A percentile compares a stretch with the other conserved stretches of the same genome.
These are phyloP conservation scores for Monosporascus sp. DNA, from an alignment of 2,329 filamentous ascomycete genomes.

Conservation along the genomic window DNA sequence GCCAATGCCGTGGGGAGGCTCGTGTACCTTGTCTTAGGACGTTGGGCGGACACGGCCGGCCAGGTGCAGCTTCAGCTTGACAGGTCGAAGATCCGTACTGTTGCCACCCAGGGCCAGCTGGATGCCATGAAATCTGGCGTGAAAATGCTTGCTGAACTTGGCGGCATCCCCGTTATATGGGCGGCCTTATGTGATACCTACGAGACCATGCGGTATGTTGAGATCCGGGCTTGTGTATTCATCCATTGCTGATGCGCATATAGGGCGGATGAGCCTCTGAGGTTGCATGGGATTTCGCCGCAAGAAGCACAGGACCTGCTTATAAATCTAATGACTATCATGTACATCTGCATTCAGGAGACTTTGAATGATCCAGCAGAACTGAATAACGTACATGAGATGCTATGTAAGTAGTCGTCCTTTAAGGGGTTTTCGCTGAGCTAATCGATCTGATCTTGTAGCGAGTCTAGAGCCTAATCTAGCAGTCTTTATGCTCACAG, in stretches of 20 bases:
- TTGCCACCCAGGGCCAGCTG: conserved; percentile 52
- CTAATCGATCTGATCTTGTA: conserved; percentile 23
- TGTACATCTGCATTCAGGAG: conserved; percentile 56
- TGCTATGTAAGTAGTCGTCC: conserved; percentile 41
- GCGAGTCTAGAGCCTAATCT: conserved; percentile 60
- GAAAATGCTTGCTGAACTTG: conserved; percentile 43
- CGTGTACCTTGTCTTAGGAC: conserved; percentile 59
- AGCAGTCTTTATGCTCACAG: conserved; percentile 65
- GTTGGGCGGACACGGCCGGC: conserved; percentile 65
- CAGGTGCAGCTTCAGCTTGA: conserved; percentile 12
- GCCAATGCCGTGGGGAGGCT: conserved; percentile 51
- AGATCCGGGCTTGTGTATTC: conserved; percentile 7
- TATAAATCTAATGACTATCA: conserved; percentile 57
- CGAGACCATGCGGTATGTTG: conserved; percentile 46
- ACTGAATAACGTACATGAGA: conserved; percentile 39
- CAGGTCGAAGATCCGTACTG: conserved; percentile 38
- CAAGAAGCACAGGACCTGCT: conserved; percentile 54
- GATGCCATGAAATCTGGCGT: conserved; percentile 53
- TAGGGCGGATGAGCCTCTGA: conserved; percentile 43
- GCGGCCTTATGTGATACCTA: conserved; percentile 42
- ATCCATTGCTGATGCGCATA: conserved; percentile 21
- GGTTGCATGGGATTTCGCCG: conserved; percentile 31
- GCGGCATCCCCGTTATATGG: conserved; percentile 48
- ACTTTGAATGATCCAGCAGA: conserved; percentile 46
- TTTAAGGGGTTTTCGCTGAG: neutral